Evolutionary conservation across 2,329 filamentous ascomycete genomes (phyloP), one percentile per base, ranked within the genome.

Genomic region (Ascochyta viciae-villosae): DNA sequence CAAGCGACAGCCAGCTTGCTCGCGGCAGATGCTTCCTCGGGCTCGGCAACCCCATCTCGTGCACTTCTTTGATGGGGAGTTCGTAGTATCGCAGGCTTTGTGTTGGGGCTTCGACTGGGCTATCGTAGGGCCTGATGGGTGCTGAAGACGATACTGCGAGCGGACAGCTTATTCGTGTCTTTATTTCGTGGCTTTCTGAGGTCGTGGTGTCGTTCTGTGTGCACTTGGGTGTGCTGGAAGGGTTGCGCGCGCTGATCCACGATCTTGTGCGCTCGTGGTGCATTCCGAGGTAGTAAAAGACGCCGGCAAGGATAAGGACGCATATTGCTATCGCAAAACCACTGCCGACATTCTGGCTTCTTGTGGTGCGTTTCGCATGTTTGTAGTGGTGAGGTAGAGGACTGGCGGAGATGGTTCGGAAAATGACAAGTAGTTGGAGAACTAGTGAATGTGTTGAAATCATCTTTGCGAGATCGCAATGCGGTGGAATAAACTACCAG

Each of bases 281-380:
- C 45, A 55, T 57, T 29, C 60, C 60, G 19, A 62, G 50, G 16
- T 54, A 60, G 39, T 60, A 60, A 44, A 60, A 54, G n/a, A 57
- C 15, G n/a, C 31, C 40, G 7, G 53, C 43, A n/a, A 62, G 51
- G 6, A 62, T 6, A 1, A 60, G 12, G 38, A 57, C 10, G 10
- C 44, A 54, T 38, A 62, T 49, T 27, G 57, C 53, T 42, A 62
- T 60, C 6, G 50, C 57, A 7, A 60, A 52, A 19, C 47, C 49
- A 24, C 49, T 55, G 7, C 53, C 60, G 12, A 62, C 26, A 22
- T 57, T 57, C 13, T 44, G 53, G 15, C 19, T 13, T 27, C 34
- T 34, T 37, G 42, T 27, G 22, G 31, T 38, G 33, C 53, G 53
- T 22, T 51, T 56, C 7, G 37, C 31, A 24, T 43, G 37, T 22